These are phyloP conservation scores for Draba incana DNA, from an alignment of 345 rosid species.

Conservation along the genomic window DNA sequence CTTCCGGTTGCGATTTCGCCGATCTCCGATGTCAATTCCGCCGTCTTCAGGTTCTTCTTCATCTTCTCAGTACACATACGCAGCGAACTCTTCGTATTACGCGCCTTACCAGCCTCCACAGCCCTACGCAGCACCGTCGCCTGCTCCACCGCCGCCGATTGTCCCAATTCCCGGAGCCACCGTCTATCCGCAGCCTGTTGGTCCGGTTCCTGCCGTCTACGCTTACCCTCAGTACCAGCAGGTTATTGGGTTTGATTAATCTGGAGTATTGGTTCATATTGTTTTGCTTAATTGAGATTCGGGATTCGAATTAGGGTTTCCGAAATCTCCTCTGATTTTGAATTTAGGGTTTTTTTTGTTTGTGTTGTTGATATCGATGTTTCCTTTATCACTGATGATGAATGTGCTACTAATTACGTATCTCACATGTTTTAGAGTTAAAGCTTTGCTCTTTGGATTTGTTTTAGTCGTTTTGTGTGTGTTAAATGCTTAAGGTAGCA, in stretches of 20 bases:
- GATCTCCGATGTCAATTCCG: constrained; percentile 51
- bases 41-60: constrained; percentile 46
- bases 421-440: constrained; percentile 21
- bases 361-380: constrained; percentile 1
- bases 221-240: constrained; percentile 83
- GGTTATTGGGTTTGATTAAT: constrained; percentile 42
- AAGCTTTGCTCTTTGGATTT: constrained; percentile 16
- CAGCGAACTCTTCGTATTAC: constrained; percentile 50
- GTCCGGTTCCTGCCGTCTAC: constrained; percentile 62
- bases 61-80: constrained; percentile 51
- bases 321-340: constrained; percentile 8
- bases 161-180: constrained; percentile 51
- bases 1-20: constrained; percentile 16
- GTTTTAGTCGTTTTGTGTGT: background rate
- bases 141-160: constrained; percentile 43
- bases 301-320: constrained; percentile 31
- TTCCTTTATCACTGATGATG: background rate
- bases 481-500: background rate
- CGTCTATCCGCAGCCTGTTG: constrained; percentile 51
- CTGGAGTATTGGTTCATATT: background rate
- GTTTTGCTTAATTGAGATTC: constrained; percentile 14
- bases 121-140: constrained; percentile 41
- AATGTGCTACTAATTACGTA: background rate
- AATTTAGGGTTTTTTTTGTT: background rate
- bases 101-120: constrained; percentile 51